Base-by-base conservation (phyloP, 2,329 filamentous ascomycete genomes). In the Cercospora zeae-maydis region DNA sequence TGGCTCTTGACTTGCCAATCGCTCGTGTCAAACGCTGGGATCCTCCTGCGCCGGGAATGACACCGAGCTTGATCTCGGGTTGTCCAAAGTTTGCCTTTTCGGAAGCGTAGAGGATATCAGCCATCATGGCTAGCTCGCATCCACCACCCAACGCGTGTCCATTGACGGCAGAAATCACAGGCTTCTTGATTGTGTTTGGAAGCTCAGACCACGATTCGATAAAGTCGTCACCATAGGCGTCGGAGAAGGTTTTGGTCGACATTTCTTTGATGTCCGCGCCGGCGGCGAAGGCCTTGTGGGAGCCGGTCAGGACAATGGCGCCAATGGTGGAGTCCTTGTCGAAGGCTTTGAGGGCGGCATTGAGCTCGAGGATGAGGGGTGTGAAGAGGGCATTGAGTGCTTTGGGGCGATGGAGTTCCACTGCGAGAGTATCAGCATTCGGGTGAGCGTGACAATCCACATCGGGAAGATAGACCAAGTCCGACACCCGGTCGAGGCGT, bases 221-320 rank as follows among this genome's bases (percentile, higher is more conserved):
- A 78, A 99, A 99, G 75, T 96, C 91, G 69, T 82, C 86, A 53
- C 86, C 90, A 81, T 97, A 98, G 39, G 95, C 93, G 68, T 88
- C 82, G 66, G 90, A 86, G 79, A 99, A 99, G 60, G 88, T 93
- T 39, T 97, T 86, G 64, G 92, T 88, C 31, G 92, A 90, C 95
- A 99, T 99, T 79, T 99, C 95, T 79, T 98, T 98, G 82, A 99
- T 99, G 78, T 99, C 95, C 65, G 95, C 95, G 57, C 95, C 95
- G 49, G 95, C 93, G 75, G 93, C 93, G 75, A 97, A 99, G 45
- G 93, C 93, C 78, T 89, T 92, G 69, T 92, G 83, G 51, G 89
- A 96, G 60, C 95, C 95, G 0, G 95, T 97, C 63, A 99, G 82
- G 63, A 99, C 78, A 71, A 96, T 91, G 70, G 88, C 89, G 9